phyloP scores from a whole-genome alignment of 2,329 filamentous ascomycete genomes.

The Curvularia hawaiiensis region DNA sequence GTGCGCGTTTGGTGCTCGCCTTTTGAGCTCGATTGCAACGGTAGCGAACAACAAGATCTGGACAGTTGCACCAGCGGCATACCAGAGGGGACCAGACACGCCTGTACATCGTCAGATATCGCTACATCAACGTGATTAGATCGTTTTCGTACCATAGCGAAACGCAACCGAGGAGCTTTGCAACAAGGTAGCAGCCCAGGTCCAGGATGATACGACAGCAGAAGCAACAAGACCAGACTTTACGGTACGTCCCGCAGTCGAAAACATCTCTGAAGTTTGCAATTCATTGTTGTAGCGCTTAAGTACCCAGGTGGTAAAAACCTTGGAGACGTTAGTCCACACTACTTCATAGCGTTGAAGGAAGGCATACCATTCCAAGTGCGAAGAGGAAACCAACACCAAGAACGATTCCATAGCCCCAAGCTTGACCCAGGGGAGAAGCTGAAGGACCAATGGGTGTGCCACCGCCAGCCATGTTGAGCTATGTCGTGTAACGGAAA shows the following conservation, averaged over 20 bases:
- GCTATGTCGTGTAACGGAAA: slow-evolving; percentile 11
- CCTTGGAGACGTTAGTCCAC: slow-evolving; percentile 12
- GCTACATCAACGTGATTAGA: rapidly evolving
- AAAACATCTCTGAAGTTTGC: slow-evolving; percentile 41
- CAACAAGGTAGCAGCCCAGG: slow-evolving; percentile 39
- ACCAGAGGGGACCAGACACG: slow-evolving; percentile 43
- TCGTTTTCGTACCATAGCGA: slow-evolving; percentile 32
- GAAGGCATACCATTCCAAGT: slow-evolving; percentile 32
- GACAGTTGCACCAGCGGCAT: slow-evolving; percentile 40
- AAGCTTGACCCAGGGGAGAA: slow-evolving; percentile 34
- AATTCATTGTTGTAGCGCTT: slow-evolving; percentile 40
- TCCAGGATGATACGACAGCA: slow-evolving; percentile 38
- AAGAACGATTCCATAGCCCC: slow-evolving; percentile 44
- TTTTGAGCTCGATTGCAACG: slow-evolving; percentile 41
- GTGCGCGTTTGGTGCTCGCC: slow-evolving; percentile 41
- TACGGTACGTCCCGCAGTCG: slow-evolving; percentile 38
- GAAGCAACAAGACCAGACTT: slow-evolving; percentile 41
- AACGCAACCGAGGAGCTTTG: slow-evolving; percentile 42
- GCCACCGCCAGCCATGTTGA: slow-evolving; percentile 32
- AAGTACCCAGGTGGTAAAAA: slow-evolving; percentile 38
- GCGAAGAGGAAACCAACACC: slow-evolving; percentile 40
- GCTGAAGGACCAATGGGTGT: slow-evolving; percentile 33
- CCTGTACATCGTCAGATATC: slow-evolving; percentile 14
- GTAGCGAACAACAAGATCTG: slow-evolving; percentile 41
- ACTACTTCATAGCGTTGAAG: background rate